Conservation (phyloP, 352 stramenopile genomes). For the Phytophthora europaea region DNA sequence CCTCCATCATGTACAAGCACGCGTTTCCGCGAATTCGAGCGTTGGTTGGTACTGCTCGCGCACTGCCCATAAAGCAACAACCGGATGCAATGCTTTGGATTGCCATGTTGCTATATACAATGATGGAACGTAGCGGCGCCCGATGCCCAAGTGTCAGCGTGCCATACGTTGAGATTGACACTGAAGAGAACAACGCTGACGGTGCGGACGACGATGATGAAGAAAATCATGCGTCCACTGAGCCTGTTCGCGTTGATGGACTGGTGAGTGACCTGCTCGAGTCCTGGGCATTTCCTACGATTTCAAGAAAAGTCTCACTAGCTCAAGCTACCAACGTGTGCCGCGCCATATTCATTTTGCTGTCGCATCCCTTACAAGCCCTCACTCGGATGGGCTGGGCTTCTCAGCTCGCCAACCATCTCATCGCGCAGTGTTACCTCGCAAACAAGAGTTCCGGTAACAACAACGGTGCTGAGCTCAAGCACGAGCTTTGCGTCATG, state of each 20-base stretch:
- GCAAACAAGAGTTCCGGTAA: constrained; percentile 44
- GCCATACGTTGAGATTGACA: constrained; percentile 78
- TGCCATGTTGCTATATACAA: constrained; percentile 82
- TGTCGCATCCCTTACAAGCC: constrained; percentile 69
- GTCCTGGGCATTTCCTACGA: constrained; percentile 63
- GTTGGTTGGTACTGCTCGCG: constrained; percentile 54
- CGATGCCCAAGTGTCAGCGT: constrained; percentile 72
- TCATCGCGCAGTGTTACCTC: constrained; percentile 75
- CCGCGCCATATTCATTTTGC: constrained; percentile 71
- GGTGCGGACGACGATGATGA: constrained; percentile 56
- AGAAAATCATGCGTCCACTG: constrained; percentile 45
- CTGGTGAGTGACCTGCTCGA: constrained; percentile 61
- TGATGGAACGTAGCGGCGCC: constrained; percentile 84
- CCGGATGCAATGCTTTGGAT: constrained; percentile 72
- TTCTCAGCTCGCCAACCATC: constrained; percentile 52
- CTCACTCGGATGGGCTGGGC: constrained; percentile 63
- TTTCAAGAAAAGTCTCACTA: constrained; percentile 61
- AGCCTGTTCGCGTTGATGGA: constrained; percentile 69
- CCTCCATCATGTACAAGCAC: constrained; percentile 73
- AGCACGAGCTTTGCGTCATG: constrained; percentile 69
- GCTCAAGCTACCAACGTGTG: constrained; percentile 62
- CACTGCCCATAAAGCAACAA: constrained; percentile 67
- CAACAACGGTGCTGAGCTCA: constrained; percentile 36
- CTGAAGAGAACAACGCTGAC: constrained; percentile 31
- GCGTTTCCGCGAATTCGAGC: constrained; percentile 64